Conservation (phyloP, 371 early-diverging fungal genomes). For the Racocetra persica region DNA sequence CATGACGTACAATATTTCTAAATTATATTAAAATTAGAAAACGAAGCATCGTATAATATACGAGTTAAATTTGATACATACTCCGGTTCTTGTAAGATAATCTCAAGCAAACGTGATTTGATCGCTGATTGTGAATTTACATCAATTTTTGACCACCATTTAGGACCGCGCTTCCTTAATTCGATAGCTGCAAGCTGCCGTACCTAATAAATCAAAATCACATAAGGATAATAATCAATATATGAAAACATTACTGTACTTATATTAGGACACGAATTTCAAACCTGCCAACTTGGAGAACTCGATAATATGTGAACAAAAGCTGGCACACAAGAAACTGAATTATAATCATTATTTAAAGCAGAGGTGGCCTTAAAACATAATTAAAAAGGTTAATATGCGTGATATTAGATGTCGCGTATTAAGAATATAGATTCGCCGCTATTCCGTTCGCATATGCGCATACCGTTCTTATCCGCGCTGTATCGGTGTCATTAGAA, state of each 20-base stretch:
- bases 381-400: neutral
- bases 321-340: conserved; percentile 74
- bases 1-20: conserved; percentile 78
- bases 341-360: conserved; percentile 75
- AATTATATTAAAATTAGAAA: neutral
- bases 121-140: conserved; percentile 61
- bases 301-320: conserved; percentile 69
- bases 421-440: no score
- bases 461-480: conserved; percentile 58
- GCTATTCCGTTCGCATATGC: no score
- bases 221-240: neutral
- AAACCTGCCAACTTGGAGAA: conserved; percentile 61
- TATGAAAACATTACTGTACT: neutral
- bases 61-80: conserved; percentile 48
- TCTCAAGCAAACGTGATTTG: conserved; percentile 69
- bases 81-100: conserved; percentile 77
- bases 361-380: conserved; percentile 65
- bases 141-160: conserved; percentile 77
- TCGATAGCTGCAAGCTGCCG: conserved; percentile 92
- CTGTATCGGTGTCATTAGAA: conserved; percentile 56
- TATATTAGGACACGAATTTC: neutral
- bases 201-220: conserved; percentile 52
- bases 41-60: neutral
- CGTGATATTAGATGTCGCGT: neutral
- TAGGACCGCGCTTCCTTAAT: conserved; percentile 79